Evolutionary conservation across 805 yeast species (phyloP).

Genomic region (Wickerhamiella lipophila): DNA sequence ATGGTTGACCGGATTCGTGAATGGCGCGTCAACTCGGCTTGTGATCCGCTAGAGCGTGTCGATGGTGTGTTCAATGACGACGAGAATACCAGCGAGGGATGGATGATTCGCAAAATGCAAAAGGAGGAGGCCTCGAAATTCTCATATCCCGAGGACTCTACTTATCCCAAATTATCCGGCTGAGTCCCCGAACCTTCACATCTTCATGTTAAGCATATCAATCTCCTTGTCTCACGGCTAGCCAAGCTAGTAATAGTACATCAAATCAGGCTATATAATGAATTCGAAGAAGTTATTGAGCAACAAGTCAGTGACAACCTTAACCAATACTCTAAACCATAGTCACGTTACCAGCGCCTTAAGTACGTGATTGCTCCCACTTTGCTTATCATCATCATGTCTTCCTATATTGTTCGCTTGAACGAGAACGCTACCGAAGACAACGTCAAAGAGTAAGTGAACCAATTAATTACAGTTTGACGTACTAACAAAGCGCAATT

Average conservation of each 20-base stretch:
- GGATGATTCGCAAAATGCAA: conserved; percentile 15
- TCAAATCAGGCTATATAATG: too few relatives aligned
- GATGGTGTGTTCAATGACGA: conserved; percentile 13
- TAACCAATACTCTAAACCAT: too few relatives aligned
- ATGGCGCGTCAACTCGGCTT: conserved; percentile 17
- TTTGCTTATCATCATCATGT: conserved; percentile 7
- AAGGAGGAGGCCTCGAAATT: conserved; percentile 10
- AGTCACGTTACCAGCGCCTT: not conserved
- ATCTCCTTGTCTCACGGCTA: too few relatives aligned
- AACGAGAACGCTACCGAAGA: conserved; percentile 20
- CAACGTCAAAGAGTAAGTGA: conserved; percentile 17
- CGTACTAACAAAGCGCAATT: conserved; percentile 11
- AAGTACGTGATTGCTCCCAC: conserved; percentile 4
- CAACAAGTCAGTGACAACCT: too few relatives aligned
- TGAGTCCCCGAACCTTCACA: too few relatives aligned
- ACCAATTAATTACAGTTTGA: not conserved
- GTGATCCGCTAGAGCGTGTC: conserved; percentile 16
- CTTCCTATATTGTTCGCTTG: conserved; percentile 16
- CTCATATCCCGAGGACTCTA: not conserved
- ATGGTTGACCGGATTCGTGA: conserved; percentile 25
- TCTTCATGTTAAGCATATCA: too few relatives aligned
- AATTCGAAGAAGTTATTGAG: too few relatives aligned
- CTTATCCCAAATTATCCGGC: not conserved
- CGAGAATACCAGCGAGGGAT: conserved; percentile 16
- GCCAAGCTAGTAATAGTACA: too few relatives aligned